Percentiles rank a stretch among this genome's conserved stretches.
phyloP scores from a whole-genome alignment of 139 green algal genomes.

The Chlorella sp. region DNA sequence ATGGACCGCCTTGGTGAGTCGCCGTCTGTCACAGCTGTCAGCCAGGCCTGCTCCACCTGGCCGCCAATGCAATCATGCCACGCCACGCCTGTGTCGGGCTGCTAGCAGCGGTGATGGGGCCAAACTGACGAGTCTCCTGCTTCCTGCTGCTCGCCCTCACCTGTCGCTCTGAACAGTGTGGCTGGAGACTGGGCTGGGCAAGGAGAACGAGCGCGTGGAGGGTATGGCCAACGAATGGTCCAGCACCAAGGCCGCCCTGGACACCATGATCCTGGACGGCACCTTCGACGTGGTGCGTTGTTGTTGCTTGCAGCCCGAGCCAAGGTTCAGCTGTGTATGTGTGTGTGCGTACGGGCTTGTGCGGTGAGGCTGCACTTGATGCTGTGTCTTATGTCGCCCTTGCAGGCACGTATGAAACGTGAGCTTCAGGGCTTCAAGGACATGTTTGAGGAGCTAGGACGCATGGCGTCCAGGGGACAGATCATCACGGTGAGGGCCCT shows the following conservation, averaged over 20 bases:
- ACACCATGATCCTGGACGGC: conserved; percentile 16
- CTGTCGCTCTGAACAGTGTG: too few relatives aligned
- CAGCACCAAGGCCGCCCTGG: not conserved
- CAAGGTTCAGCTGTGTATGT: not conserved
- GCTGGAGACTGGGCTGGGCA: conserved; percentile 11
- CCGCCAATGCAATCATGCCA: too few relatives aligned
- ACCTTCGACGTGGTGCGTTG: conserved; percentile 12
- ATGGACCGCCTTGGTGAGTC: conserved; percentile 12
- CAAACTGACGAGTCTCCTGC: too few relatives aligned
- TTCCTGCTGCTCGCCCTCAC: too few relatives aligned
- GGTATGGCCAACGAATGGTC: conserved; percentile 10
- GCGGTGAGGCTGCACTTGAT: too few relatives aligned
- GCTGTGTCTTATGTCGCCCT: too few relatives aligned
- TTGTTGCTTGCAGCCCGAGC: too few relatives aligned
- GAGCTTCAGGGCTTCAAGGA: conserved; percentile 9
- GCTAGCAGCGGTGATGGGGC: too few relatives aligned
- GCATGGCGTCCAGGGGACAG: conserved; percentile 9
- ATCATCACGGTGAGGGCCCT: conserved; percentile 12
- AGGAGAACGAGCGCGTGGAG: conserved; percentile 6
- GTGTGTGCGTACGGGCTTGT: too few relatives aligned
- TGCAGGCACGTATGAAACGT: not conserved
- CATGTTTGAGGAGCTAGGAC: conserved; percentile 20
- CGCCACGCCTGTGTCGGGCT: too few relatives aligned
- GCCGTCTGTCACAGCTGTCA: too few relatives aligned
- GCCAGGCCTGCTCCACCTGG: too few relatives aligned